Base-by-base conservation (phyloP, 495 filamentous ascomycete genomes). In the Aspergillus ellipticus region DNA sequence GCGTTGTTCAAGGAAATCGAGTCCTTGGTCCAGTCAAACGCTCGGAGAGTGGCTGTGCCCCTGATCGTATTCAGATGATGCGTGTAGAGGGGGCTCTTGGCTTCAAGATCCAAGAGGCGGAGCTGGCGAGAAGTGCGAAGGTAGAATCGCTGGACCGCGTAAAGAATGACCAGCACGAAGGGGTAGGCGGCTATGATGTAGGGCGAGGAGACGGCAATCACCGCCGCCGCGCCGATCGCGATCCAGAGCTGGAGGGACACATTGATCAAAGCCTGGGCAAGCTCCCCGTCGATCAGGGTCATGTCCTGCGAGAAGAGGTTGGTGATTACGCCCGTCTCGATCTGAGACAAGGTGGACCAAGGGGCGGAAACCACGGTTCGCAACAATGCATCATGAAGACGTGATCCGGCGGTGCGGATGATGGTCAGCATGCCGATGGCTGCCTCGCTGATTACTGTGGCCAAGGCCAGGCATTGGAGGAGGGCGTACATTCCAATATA, bases 261-360 rank as follows among this genome's bases (percentile, higher is more conserved):
- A 3, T 35, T 10, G 9, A 35, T 15, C 13, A 35, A 15, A 2
- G 33, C 8, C 9, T 11, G 9, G 5, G 33, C 9, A 10, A 35
- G 33, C 10, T 35, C 33, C 2, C 8, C 9, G 10, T 35, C 33
- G 33, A 35, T 35, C 9, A 35, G 33, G 8, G 4, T 15, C 9
- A 35, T 2, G 10, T 35, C 33, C 33, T 35, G 33, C 9, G 9
- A 11, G 33, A 35, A 35, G 33, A 10, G 33, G 33, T 35, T 35
- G 33, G 33, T 35, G 9, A 35, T 10, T 10, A 15, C 3, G 10
- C 33, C 33, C 4, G 8, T 35, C 4, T 35, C 33, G 33, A 9
- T 35, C 33, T 53, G 78, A 74, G 13, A 10, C 3, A 37, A 37
- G 13, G 8, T 11, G 13, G 33, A 37, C 33, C 13, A 35, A 9